phyloP scores from a whole-genome alignment of 1,284 basidiomycete genomes.

The Exobasidium rhododendri region DNA sequence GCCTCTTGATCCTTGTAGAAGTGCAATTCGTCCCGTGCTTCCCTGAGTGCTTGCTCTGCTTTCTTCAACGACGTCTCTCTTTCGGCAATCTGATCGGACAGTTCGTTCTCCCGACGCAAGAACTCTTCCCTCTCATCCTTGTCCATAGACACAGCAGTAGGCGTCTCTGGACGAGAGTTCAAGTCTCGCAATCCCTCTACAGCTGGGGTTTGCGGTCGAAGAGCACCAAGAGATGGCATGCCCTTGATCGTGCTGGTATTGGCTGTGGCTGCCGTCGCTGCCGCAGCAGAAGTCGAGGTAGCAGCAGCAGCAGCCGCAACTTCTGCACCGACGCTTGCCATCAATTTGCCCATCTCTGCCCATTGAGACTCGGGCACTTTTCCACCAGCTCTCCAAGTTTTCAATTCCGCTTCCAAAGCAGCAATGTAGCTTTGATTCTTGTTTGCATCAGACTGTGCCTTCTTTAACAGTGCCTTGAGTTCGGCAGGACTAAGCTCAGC shows the following conservation, averaged over 20 bases:
- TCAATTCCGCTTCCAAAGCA: constrained; percentile 84
- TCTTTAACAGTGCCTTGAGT: constrained; percentile 85
- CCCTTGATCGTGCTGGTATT: constrained; percentile 67
- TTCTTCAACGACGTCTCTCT: constrained; percentile 58
- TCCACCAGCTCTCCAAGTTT: constrained; percentile 84
- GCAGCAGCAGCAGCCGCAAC: constrained; percentile 43
- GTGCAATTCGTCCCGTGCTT: constrained; percentile 69
- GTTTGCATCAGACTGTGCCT: constrained; percentile 80
- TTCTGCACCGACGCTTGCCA: constrained; percentile 34
- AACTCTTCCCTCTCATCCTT: constrained; percentile 98
- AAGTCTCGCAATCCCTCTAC: constrained; percentile 69
- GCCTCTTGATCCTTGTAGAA: constrained; percentile 80
- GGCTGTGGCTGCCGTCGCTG: constrained; percentile 44
- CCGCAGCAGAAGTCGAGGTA: constrained; percentile 41
- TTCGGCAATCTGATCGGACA: constrained; percentile 88
- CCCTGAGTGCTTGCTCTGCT: constrained; percentile 52
- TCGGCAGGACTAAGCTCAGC: constrained; percentile 94
- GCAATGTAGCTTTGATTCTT: constrained; percentile 83
- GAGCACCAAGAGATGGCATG: constrained; percentile 52
- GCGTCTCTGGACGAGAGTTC: constrained; percentile 60
- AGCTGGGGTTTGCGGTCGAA: constrained; percentile 68
- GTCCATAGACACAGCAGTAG: constrained; percentile 77
- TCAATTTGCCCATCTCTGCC: constrained; percentile 67
- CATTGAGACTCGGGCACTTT: constrained; percentile 81
- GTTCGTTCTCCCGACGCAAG: constrained; percentile 90